These are phyloP conservation scores for Malbranchea cinnamomea DNA, from an alignment of 2,329 filamentous ascomycete genomes.

Conservation along the genomic window DNA sequence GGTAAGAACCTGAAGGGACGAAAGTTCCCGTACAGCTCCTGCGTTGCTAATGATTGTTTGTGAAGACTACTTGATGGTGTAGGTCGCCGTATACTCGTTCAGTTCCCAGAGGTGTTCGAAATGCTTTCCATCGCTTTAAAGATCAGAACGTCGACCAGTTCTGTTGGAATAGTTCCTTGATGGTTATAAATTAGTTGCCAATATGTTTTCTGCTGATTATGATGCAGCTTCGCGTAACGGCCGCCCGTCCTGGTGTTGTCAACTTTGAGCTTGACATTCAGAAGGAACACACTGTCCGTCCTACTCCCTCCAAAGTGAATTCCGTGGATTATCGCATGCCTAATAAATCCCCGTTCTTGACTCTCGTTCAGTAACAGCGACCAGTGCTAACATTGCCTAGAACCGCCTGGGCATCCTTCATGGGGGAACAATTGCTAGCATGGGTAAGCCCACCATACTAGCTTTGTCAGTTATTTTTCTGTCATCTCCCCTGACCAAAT, in stretches of 20 bases:
- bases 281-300: constrained; percentile 47
- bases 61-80: constrained; percentile 26
- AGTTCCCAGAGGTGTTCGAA: no score
- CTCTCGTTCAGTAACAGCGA: no score
- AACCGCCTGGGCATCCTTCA: constrained; percentile 52
- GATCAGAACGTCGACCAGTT: no score
- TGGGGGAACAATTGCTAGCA: constrained; percentile 51
- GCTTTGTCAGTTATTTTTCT: no score
- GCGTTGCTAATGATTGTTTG: not conserved
- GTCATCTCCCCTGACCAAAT: constrained; percentile 1
- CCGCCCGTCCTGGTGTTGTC: constrained; percentile 45
- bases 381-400: constrained; percentile 20
- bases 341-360: no score
- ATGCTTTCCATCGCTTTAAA: no score
- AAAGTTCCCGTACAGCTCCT: no score
- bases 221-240: constrained; percentile 49
- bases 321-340: not conserved
- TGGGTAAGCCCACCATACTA: constrained; percentile 27
- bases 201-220: not conserved
- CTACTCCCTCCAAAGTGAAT: not conserved
- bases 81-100: constrained; percentile 18
- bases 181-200: no score
- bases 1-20: no score
- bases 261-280: constrained; percentile 50
- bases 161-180: no score